Evolutionary conservation across 139 green algal species (phyloP).

Genomic region (Mychonastes homosphaera): DNA sequence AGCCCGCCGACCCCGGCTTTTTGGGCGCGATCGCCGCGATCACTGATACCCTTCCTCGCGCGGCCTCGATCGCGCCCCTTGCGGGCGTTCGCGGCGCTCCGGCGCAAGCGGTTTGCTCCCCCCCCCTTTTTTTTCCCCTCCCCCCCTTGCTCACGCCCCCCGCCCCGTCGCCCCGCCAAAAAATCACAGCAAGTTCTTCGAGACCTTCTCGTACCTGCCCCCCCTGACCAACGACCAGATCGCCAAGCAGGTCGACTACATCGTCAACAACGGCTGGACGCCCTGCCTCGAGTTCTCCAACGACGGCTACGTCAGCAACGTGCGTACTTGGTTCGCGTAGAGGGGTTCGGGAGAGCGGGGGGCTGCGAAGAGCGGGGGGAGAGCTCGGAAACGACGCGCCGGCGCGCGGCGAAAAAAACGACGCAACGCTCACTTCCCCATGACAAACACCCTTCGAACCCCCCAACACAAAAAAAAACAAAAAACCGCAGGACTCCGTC

Average conservation of each 20-base stretch:
- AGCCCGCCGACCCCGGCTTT: neutral
- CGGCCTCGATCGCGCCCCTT: neutral
- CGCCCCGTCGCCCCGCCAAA: neutral
- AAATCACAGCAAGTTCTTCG: conserved; percentile 57
- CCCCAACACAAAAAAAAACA: too few relatives aligned
- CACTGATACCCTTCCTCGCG: neutral
- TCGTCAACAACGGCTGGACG: conserved; percentile 80
- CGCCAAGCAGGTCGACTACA: conserved; percentile 88
- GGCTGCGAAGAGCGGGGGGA: too few relatives aligned
- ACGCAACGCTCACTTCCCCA: too few relatives aligned
- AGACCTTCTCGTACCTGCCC: conserved; percentile 99
- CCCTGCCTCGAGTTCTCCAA: conserved; percentile 94
- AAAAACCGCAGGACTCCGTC: too few relatives aligned
- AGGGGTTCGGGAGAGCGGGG: too few relatives aligned
- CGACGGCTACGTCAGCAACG: conserved; percentile 58
- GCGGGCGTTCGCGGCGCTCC: neutral
- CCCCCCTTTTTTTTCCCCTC: too few relatives aligned
- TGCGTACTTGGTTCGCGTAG: conserved; percentile 37
- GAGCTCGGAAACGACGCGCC: too few relatives aligned
- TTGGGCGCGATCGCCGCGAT: neutral
- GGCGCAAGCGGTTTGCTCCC: neutral
- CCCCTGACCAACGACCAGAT: conserved; percentile 83
- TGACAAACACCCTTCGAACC: too few relatives aligned
- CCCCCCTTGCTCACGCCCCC: neutral
- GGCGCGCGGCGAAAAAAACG: too few relatives aligned